Evolutionary conservation across 345 rosid species (phyloP).

Genomic region (Abelmoschus esculentus): DNA sequence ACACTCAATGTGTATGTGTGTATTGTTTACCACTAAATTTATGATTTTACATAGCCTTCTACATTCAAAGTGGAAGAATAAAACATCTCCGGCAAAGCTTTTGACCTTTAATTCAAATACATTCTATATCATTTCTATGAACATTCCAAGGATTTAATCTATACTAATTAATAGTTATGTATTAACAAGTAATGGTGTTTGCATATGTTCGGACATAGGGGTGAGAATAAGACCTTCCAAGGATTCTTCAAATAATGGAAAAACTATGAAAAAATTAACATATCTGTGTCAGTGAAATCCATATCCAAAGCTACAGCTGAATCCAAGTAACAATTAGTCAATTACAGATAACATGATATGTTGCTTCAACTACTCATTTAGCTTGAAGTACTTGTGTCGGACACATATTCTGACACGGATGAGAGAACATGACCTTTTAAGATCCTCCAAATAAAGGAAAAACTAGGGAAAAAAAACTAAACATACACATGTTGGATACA

Average conservation of each 20-base stretch:
- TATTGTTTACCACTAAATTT: not conserved
- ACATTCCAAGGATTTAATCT: conserved; percentile 9
- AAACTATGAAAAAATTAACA: not conserved
- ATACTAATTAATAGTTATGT: not conserved
- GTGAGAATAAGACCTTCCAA: not conserved
- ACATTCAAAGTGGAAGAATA: conserved; percentile 3
- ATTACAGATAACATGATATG: not conserved
- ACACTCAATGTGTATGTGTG: too few relatives aligned
- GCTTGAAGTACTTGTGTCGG: not conserved
- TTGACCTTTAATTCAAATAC: not conserved
- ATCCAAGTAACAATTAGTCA: not conserved
- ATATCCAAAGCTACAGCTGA: not conserved
- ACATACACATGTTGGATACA: not conserved
- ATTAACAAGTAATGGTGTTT: not conserved
- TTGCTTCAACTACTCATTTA: not conserved
- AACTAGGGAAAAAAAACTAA: not conserved
- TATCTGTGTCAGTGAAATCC: not conserved
- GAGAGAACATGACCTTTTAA: not conserved
- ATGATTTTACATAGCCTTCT: not conserved
- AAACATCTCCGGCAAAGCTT: not conserved
- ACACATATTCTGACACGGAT: not conserved
- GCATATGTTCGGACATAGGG: not conserved
- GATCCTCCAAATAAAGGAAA: not conserved
- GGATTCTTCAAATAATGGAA: not conserved
- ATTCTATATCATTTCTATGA: conserved; percentile 5